These are phyloP conservation scores for Austropuccinia psidii DNA, from an alignment of 1,284 basidiomycete genomes.

Conservation along the genomic window DNA sequence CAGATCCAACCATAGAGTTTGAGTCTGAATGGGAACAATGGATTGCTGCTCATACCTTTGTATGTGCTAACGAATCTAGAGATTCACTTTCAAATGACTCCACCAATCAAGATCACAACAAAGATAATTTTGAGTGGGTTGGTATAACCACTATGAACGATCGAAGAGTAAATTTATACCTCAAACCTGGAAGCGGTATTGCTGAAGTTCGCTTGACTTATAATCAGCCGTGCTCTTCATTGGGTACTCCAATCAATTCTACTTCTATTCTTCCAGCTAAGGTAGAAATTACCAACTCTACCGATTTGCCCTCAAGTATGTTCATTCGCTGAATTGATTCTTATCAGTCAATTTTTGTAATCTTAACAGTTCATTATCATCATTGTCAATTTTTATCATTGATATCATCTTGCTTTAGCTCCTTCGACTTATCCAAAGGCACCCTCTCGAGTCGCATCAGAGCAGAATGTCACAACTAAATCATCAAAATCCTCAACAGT, in stretches of 20 bases:
- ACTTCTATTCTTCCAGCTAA: not conserved
- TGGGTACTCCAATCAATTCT: not conserved
- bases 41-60: conserved; percentile 37
- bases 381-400: not conserved
- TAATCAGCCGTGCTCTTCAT: not conserved
- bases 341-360: conserved; percentile 23
- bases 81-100: not conserved
- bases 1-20: conserved; percentile 36
- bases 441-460: not conserved
- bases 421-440: conserved; percentile 1
- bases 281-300: not conserved
- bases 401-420: not conserved
- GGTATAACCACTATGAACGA: conserved; percentile 9
- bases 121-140: conserved; percentile 32
- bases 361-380: not conserved
- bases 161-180: conserved; percentile 14
- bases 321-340: conserved; percentile 8
- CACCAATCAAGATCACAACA: not conserved
- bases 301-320: conserved; percentile 4
- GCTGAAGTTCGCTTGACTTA: conserved; percentile 34
- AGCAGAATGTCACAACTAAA: not conserved
- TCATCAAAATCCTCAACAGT: conserved; percentile 22
- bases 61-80: conserved; percentile 12
- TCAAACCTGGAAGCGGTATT: conserved; percentile 36
- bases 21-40: conserved; percentile 38